These are phyloP conservation scores for Sporothrix dimorphospora DNA, from an alignment of 2,329 filamentous ascomycete species.

Conservation along the genomic window DNA sequence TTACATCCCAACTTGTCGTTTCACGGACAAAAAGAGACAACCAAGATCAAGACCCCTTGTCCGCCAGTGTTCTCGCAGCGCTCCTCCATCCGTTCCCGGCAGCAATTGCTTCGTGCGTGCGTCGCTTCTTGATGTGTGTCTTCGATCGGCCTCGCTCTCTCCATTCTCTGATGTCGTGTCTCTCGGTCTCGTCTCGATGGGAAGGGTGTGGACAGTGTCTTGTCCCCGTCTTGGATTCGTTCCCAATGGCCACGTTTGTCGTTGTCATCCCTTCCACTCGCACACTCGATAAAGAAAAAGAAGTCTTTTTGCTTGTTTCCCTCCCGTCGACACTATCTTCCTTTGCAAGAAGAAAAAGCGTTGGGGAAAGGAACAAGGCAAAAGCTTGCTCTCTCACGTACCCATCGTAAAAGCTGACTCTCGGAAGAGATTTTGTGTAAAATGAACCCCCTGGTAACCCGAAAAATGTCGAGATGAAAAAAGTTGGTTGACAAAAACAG, in stretches of 20 bases:
- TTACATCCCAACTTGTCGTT: neutral
- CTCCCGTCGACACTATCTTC: neutral
- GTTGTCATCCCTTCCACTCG: conserved; percentile 33
- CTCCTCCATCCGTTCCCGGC: neutral
- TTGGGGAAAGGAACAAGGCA: neutral
- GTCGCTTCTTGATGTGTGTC: neutral
- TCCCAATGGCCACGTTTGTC: conserved; percentile 9
- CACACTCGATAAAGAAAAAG: conserved; percentile 33
- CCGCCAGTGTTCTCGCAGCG: neutral
- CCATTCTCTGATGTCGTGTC: conserved; percentile 1
- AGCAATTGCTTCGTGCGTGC: neutral
- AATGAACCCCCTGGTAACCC: conserved; percentile 29
- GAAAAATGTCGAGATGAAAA: conserved; percentile 30
- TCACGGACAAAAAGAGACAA: conserved; percentile 13
- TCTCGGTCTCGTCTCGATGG: conserved; percentile 16
- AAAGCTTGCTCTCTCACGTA: conserved; percentile 51
- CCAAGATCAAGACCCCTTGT: neutral
- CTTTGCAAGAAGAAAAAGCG: neutral
- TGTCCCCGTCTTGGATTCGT: neutral
- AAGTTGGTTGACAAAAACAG: conserved; percentile 38
- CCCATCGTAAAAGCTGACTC: conserved; percentile 61
- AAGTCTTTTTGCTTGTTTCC: conserved; percentile 1
- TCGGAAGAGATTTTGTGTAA: conserved; percentile 25
- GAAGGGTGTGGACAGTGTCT: neutral
- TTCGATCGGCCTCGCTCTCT: neutral